Conservation (phyloP, 2,329 filamentous ascomycete genomes). For the Karstenula rhodostoma region DNA sequence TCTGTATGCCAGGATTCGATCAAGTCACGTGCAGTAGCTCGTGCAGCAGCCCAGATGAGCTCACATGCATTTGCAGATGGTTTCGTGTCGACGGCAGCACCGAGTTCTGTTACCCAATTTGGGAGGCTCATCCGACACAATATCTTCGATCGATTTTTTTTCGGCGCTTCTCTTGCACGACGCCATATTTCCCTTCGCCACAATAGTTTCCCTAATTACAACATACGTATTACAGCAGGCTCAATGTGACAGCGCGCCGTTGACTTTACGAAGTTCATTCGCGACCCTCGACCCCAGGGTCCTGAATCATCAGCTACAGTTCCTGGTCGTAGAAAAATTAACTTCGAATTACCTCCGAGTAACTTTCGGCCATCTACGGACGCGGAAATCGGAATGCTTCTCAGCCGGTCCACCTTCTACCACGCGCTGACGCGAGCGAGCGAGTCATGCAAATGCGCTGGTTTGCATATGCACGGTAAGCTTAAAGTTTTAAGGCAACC, state of each 20-base stretch:
- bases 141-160: not conserved
- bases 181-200: not conserved
- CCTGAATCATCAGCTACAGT: not conserved
- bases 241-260: not conserved
- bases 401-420: not conserved
- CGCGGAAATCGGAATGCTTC: not conserved
- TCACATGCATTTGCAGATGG: not conserved
- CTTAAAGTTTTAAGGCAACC: not conserved
- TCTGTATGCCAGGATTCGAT: not conserved
- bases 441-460: not conserved
- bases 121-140: not conserved
- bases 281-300: not conserved
- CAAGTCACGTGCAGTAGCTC: not conserved
- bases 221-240: not conserved
- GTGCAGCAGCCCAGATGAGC: not conserved
- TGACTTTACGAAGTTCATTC: not conserved
- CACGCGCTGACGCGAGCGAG: not conserved
- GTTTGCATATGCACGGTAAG: not conserved
- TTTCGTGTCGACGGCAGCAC: not conserved
- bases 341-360: not conserved
- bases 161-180: not conserved
- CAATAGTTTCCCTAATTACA: too few relatives aligned
- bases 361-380: not conserved
- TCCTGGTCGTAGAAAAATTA: not conserved
- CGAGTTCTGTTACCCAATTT: not conserved